These are phyloP conservation scores for Termitomyces sp. DNA, from an alignment of 768 basidiomycete species.

Conservation along the genomic window DNA sequence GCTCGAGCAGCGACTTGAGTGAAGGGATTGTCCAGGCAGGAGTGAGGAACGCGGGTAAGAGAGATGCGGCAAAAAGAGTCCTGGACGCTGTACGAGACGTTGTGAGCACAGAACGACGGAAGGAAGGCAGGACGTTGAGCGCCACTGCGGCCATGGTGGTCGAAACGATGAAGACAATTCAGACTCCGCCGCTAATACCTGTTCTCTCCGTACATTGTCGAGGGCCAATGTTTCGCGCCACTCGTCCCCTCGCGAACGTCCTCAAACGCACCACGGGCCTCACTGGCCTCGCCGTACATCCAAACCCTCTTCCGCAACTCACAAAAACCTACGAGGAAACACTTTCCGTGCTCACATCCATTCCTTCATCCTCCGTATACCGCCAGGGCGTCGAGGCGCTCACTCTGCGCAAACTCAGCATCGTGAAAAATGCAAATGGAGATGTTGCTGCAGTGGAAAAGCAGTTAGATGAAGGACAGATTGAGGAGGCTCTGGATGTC, in stretches of 20 bases:
- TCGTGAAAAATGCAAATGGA: slow-evolving; percentile 64
- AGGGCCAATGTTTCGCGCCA: slow-evolving; percentile 63
- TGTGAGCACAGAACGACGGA: slow-evolving; percentile 7
- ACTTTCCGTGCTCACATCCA: slow-evolving; percentile 54
- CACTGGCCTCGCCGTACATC: slow-evolving; percentile 78
- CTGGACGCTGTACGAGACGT: slow-evolving; percentile 5
- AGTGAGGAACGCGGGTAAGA: slow-evolving; percentile 7
- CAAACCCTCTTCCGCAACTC: slow-evolving; percentile 78
- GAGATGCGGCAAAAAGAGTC: slow-evolving; percentile 8
- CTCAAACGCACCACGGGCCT: slow-evolving; percentile 82
- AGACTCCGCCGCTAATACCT: slow-evolving; percentile 31
- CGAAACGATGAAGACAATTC: slow-evolving; percentile 18
- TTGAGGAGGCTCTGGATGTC: slow-evolving; percentile 80
- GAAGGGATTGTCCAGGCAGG: slow-evolving; percentile 33
- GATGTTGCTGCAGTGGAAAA: slow-evolving; percentile 66
- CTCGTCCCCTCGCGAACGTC: slow-evolving; percentile 62
- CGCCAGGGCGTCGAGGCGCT: slow-evolving; percentile 85
- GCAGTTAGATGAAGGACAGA: slow-evolving; percentile 75
- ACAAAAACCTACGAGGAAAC: slow-evolving; percentile 72
- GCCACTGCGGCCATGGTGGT: slow-evolving; percentile 29
- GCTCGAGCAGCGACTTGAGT: slow-evolving; percentile 46
- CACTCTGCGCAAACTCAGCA: slow-evolving; percentile 70
- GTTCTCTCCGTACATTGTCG: slow-evolving; percentile 6
- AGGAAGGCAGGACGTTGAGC: slow-evolving; percentile 18
- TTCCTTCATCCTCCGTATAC: slow-evolving; percentile 85